Evolutionary conservation across 768 basidiomycete species (phyloP), one percentile per base, ranked within the genome.

Genomic region (Pleurotus platypus): DNA sequence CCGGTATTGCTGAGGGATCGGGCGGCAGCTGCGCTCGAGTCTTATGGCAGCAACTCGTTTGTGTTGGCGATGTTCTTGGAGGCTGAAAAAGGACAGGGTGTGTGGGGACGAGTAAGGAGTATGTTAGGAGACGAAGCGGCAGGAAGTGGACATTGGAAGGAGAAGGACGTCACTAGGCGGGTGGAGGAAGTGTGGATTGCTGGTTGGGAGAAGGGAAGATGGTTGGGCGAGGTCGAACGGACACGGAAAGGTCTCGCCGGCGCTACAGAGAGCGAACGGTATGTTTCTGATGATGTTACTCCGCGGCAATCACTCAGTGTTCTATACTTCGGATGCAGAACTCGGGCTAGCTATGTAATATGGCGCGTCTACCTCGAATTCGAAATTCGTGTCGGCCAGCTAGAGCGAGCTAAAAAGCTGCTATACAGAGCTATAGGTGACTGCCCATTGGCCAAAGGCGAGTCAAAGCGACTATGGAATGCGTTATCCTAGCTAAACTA

Each of bases 331-430:
- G 5, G 39, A 49, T 16, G 16, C 63, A 92, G 90, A 70, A 89
- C 86, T 54, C 77, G 80, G 60, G 76, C 74, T 35, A 92, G 90
- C 63, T 67, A 83, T 9, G 70, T 85, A 39, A 61, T 92, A 26
- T 92, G 91, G 91, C 77, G 85, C 38, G 67, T 89, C n/a, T 84
- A 78, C 53, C 72, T 92, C 47, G 87, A 90, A 67, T 84, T 92
- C 59, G 91, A 93, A 76, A 86, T 91, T 46, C 80, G 81, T 57
- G 73, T 73, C 13, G 82, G 81, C 3, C 73, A 86, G 57, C 64
- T 83, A 46, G 67, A 81, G 61, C 75, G 75, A 48, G 91, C 89
- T 16, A 92, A 90, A 72, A 83, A 78, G 60, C 61, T 91, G 47
- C 68, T 92, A n/a, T 89, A 83, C 66, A 80, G 87, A 45, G 90